Percentiles rank a stretch among this genome's conserved stretches.
phyloP scores from a whole-genome alignment of 2,329 filamentous ascomycete species.

The Aspergillus udagawae region DNA sequence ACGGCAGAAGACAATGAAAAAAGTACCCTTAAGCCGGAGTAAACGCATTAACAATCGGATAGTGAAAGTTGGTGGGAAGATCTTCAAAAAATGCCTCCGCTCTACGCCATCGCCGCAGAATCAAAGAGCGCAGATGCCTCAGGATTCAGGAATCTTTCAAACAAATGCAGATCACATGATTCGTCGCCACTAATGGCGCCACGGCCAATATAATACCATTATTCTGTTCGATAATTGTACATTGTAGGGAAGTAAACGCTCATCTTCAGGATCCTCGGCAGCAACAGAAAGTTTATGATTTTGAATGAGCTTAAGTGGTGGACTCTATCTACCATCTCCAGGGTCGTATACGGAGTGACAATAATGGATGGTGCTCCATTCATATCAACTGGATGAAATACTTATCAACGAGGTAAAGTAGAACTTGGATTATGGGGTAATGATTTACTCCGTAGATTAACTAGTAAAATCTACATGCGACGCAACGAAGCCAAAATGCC shows the following conservation, averaged over 20 bases:
- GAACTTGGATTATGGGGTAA: background rate
- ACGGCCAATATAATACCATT: background rate
- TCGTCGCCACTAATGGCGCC: background rate
- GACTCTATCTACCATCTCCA: too few species aligned
- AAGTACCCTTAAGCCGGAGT: background rate
- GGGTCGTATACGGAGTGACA: background rate
- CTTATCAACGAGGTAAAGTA: slow-evolving; percentile 15
- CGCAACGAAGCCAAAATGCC: slow-evolving; percentile 18
- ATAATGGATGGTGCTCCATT: background rate
- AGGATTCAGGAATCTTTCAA: background rate
- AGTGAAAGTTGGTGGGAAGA: background rate
- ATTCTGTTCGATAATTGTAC: background rate
- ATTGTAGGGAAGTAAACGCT: background rate
- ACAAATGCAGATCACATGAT: background rate
- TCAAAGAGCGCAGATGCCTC: background rate
- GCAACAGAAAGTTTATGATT: too few species aligned
- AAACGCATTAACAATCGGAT: background rate
- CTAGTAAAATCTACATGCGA: slow-evolving; percentile 16
- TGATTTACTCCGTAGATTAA: slow-evolving; percentile 2
- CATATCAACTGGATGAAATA: slow-evolving; percentile 15
- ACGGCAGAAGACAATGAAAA: background rate
- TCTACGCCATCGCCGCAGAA: background rate
- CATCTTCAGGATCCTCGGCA: too few species aligned
- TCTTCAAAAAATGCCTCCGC: background rate
- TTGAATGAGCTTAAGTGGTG: too few species aligned